These are phyloP conservation scores for Solanum gracilifrons DNA, from an alignment of 257 asterid genomes.

Conservation along the genomic window DNA sequence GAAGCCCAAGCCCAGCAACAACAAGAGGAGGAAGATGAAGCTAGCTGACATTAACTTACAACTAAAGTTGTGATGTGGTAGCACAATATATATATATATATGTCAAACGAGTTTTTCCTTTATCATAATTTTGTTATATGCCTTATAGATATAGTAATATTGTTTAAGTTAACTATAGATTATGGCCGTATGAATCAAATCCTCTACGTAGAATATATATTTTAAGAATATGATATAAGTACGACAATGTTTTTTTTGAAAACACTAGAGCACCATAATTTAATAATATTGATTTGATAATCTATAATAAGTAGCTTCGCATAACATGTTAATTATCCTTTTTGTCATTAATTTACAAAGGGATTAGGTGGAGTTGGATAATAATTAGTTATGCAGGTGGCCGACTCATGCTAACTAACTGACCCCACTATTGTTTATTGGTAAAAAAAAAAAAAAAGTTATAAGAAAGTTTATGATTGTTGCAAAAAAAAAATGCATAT, in stretches of 20 bases:
- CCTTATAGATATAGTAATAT: neutral
- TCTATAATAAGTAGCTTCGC: neutral
- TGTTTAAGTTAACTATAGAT: neutral
- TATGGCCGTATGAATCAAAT: neutral
- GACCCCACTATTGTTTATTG: neutral
- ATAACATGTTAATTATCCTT: neutral
- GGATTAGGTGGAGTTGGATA: neutral
- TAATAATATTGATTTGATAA: neutral
- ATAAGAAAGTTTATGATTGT: neutral
- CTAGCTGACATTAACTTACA: neutral
- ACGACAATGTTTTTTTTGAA: accelerated
- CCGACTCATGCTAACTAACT: neutral
- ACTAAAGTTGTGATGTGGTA: neutral
- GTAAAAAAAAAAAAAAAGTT: neutral
- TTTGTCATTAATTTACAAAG: neutral
- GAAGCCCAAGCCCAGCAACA: neutral
- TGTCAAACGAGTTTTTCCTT: neutral
- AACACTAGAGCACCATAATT: neutral
- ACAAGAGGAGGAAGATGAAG: neutral
- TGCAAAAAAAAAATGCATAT: neutral
- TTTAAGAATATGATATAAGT: neutral
- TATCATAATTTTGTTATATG: neutral
- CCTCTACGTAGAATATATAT: neutral
- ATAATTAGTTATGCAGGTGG: neutral
- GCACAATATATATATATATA: neutral